Percentiles rank a stretch among this genome's conserved stretches.
Conservation (phyloP, 1,139 yeast genomes). For the Debaryomyces fabryi region DNA sequence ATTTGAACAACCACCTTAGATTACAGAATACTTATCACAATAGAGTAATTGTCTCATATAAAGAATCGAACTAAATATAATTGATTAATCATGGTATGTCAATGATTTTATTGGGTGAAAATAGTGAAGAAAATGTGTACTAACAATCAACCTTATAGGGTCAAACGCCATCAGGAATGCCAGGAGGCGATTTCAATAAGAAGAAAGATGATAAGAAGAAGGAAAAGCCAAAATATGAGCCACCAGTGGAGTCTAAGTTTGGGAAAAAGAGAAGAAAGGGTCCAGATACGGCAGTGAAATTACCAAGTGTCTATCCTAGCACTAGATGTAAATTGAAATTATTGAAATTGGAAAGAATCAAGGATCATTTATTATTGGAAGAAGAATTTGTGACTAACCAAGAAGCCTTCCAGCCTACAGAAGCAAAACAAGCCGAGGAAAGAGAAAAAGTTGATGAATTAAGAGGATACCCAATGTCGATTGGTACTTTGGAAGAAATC, state of each 20-base stretch:
- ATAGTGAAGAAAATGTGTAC: not conserved
- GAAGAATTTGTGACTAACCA: constrained; percentile 96
- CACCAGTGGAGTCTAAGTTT: constrained; percentile 93
- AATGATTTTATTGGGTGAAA: not conserved
- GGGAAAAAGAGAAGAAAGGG: constrained; percentile 92
- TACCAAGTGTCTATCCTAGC: constrained; percentile 88
- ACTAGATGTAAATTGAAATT: constrained; percentile 92
- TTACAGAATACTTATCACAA: not conserved
- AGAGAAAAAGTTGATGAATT: constrained; percentile 92
- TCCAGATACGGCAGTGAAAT: constrained; percentile 83
- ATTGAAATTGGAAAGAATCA: constrained; percentile 91
- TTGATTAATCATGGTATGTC: constrained; percentile 4
- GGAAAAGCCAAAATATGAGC: constrained; percentile 93
- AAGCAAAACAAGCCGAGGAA: constrained; percentile 95
- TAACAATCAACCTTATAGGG: constrained; percentile 44
- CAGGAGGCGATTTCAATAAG: constrained; percentile 62
- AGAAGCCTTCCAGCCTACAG: constrained; percentile 93
- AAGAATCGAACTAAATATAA: not conserved
- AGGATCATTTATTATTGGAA: constrained; percentile 91
- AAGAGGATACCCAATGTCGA: constrained; percentile 95
- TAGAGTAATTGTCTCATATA: not conserved
- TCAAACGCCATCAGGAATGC: constrained; percentile 79
- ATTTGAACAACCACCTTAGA: not conserved
- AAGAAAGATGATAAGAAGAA: constrained; percentile 79
- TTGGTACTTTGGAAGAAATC: constrained; percentile 95